Conservation (phyloP, 495 filamentous ascomycete species). For the Darksidea phi region DNA sequence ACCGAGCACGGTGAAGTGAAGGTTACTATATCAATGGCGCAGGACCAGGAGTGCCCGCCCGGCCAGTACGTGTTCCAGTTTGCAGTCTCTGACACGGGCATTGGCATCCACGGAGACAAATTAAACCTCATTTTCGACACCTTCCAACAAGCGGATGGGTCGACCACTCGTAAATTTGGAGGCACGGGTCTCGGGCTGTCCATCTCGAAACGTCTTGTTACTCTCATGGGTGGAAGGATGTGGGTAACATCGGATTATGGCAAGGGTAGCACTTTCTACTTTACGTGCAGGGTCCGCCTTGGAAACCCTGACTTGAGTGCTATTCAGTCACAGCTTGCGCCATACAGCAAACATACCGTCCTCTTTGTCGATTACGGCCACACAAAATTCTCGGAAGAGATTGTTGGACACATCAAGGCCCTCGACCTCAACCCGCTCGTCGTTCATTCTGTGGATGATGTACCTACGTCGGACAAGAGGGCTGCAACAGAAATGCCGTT, state of each 20-base stretch:
- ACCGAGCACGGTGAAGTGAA: slow-evolving; percentile 97
- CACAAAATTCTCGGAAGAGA: slow-evolving; percentile 71
- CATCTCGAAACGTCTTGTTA: slow-evolving; percentile 93
- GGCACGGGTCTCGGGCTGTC: slow-evolving; percentile 94
- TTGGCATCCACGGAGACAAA: slow-evolving; percentile 95
- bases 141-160: slow-evolving; percentile 98
- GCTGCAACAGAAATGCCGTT: slow-evolving; percentile 65
- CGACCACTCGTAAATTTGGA: slow-evolving; percentile 94
- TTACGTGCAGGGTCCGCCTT: slow-evolving; percentile 89
- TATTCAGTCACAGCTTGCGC: slow-evolving; percentile 78
- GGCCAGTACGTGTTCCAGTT: slow-evolving; percentile 95
- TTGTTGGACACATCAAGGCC: slow-evolving; percentile 74
- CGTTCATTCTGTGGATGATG: slow-evolving; percentile 62
- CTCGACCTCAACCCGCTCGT: slow-evolving; percentile 81
- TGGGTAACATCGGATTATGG: slow-evolving; percentile 96
- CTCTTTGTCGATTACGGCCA: slow-evolving; percentile 94
- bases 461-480: slow-evolving; percentile 53
- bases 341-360: slow-evolving; percentile 89
- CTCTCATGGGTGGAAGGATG: slow-evolving; percentile 94
- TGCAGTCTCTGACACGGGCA: slow-evolving; percentile 94
- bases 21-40: slow-evolving; percentile 79
- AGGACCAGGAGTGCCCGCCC: slow-evolving; percentile 62
- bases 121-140: slow-evolving; percentile 98
- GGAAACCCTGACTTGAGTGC: slow-evolving; percentile 77
- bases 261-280: slow-evolving; percentile 92